phyloP scores from a whole-genome alignment of 306 rosid species.

The Corylus avellana region DNA sequence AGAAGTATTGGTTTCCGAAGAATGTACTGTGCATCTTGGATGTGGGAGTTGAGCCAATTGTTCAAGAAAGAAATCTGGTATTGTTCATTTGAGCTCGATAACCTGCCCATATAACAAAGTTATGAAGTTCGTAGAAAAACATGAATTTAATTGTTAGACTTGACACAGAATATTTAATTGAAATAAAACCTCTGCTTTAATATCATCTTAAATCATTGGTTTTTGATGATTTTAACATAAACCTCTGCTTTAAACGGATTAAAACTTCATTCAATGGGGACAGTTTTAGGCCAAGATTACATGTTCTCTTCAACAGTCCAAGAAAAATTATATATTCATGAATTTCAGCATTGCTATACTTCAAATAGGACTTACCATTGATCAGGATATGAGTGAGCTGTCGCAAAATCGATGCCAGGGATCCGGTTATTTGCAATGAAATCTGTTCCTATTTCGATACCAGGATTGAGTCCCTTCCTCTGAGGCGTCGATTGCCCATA shows the following conservation, averaged over 20 bases:
- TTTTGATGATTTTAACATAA: too few relatives aligned
- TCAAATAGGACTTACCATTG: constrained; percentile 54
- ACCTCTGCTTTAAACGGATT: too few relatives aligned
- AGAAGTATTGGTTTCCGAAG: constrained; percentile 67
- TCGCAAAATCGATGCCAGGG: constrained; percentile 75
- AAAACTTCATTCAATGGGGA: not conserved
- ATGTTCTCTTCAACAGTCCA: not conserved
- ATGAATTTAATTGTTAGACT: too few relatives aligned
- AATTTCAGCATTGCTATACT: not conserved
- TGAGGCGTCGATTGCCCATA: constrained; percentile 81
- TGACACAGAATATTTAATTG: too few relatives aligned
- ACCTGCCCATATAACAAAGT: constrained; percentile 41
- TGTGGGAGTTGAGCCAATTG: constrained; percentile 76
- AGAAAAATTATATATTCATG: not conserved
- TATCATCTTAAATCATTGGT: too few relatives aligned
- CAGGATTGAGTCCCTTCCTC: constrained; percentile 64
- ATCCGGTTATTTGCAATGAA: constrained; percentile 73
- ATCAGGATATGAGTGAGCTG: constrained; percentile 89
- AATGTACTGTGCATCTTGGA: constrained; percentile 62
- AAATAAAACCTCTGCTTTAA: too few relatives aligned
- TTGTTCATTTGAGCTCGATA: constrained; percentile 57
- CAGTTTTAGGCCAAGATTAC: not conserved
- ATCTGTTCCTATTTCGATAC: constrained; percentile 71
- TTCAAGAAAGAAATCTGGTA: constrained; percentile 61
- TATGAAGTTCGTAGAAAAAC: too few relatives aligned